These are phyloP conservation scores for Trametes elegans DNA, from an alignment of 768 basidiomycete species.

Conservation along the genomic window DNA sequence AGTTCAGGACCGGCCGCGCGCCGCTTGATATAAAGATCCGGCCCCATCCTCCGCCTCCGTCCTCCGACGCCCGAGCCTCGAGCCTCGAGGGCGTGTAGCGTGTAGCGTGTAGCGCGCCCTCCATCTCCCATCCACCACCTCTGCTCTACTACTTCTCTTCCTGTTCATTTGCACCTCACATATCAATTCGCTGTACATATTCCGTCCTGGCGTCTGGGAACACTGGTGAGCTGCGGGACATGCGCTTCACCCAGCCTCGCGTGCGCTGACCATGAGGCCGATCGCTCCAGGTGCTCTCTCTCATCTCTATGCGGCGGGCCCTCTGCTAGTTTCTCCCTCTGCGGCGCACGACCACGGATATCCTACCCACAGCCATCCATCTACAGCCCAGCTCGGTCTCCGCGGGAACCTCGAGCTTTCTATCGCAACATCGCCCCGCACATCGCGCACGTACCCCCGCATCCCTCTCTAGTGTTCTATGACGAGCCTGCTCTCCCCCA, in stretches of 20 bases:
- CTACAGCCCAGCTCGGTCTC: conserved; percentile 13
- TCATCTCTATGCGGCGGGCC: conserved; percentile 19
- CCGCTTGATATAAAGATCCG: conserved; percentile 30
- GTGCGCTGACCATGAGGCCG: conserved; percentile 22
- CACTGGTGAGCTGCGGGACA: conserved; percentile 14
- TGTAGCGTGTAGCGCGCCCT: conserved; percentile 16
- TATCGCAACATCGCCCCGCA: conserved; percentile 12
- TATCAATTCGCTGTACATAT: conserved; percentile 3
- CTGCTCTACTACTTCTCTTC: not conserved
- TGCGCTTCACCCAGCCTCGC: conserved; percentile 8
- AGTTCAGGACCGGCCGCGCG: conserved; percentile 13
- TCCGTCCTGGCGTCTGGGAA: conserved; percentile 4
- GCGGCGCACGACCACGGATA: conserved; percentile 7
- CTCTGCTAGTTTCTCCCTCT: conserved; percentile 5
- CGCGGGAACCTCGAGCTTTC: conserved; percentile 13
- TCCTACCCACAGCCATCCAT: conserved; percentile 4
- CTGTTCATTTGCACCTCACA: conserved; percentile 8
- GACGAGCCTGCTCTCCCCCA: conserved; percentile 18
- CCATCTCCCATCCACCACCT: not conserved
- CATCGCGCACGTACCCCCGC: conserved; percentile 1
- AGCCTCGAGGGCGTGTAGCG: too few species aligned
- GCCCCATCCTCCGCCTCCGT: conserved; percentile 24
- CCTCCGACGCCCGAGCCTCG: conserved; percentile 18
- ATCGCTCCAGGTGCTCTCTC: conserved; percentile 18
- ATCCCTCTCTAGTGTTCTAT: conserved; percentile 1